A percentile compares a stretch with the other conserved stretches of the same genome.
Conservation (phyloP, 2,329 filamentous ascomycete genomes). For the Cladosporium sp. region DNA sequence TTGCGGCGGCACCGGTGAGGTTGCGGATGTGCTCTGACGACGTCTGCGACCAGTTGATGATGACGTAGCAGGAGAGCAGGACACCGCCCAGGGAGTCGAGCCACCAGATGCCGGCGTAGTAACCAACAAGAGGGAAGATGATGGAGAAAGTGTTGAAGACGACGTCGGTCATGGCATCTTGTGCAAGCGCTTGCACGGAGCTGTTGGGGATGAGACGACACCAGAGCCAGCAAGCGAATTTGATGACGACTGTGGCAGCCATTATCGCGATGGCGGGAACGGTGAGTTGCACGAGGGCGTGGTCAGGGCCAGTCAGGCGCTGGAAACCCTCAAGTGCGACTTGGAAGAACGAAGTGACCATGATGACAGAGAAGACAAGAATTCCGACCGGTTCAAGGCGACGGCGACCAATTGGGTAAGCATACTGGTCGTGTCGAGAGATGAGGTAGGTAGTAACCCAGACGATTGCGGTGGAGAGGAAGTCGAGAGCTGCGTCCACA, state of each 20-base stretch:
- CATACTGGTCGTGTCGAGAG: slow-evolving; percentile 70
- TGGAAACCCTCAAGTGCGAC: slow-evolving; percentile 71
- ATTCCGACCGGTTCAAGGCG: slow-evolving; percentile 78
- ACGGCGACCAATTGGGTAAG: slow-evolving; percentile 76
- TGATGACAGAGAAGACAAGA: slow-evolving; percentile 79
- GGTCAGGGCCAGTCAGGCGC: slow-evolving; percentile 62
- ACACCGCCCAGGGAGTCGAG: slow-evolving; percentile 78
- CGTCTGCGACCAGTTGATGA: slow-evolving; percentile 75
- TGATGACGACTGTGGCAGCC: slow-evolving; percentile 78
- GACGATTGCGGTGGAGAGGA: slow-evolving; percentile 78
- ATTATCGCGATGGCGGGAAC: slow-evolving; percentile 76
- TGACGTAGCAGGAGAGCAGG: slow-evolving; percentile 75
- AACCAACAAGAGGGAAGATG: slow-evolving; percentile 80
- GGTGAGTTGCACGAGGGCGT: slow-evolving; percentile 71
- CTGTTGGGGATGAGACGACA: slow-evolving; percentile 84
- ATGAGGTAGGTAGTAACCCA: slow-evolving; percentile 77
- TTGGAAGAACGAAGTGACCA: slow-evolving; percentile 83
- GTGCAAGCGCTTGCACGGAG: slow-evolving; percentile 76
- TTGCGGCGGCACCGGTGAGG: slow-evolving; percentile 75
- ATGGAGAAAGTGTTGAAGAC: slow-evolving; percentile 91
- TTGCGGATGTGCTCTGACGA: slow-evolving; percentile 78
- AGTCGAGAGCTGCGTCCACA: slow-evolving; percentile 78
- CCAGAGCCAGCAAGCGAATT: slow-evolving; percentile 82
- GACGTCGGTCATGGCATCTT: slow-evolving; percentile 72
- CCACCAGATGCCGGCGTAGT: slow-evolving; percentile 78